Evolutionary conservation across 1,139 yeast genomes (phyloP), one percentile per base, ranked within the genome.

Genomic region (Taphrina deformans): DNA sequence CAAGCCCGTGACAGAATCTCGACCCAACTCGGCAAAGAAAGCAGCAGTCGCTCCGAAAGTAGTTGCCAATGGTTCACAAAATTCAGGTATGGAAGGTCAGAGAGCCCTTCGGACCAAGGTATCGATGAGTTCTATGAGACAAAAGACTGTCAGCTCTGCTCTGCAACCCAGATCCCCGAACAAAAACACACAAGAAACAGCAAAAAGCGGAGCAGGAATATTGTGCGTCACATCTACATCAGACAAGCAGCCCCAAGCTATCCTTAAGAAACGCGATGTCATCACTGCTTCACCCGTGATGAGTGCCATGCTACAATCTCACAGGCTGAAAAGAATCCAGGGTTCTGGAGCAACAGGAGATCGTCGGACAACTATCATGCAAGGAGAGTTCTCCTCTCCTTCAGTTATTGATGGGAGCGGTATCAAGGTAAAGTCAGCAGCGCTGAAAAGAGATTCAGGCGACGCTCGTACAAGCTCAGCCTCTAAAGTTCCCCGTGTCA

Each of bases 281-380:
- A 41, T 59, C 1, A 29, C 41, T 2, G 56, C 55, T 16, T 59
- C 63, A 29, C 63, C 63, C 12, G 51, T 59, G 51, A 50, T 59
- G 56, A 26, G 35, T 5, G 63, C 63, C 24, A 38, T 59, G 55
- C 14, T 59, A 12, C 55, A 31, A 6, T 50, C 56, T 5, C 48
- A 23, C 21, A 44, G n/a, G 21, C 7, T n/a, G 27, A 24, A 44
- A n/a, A 33, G 55, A 21, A 45, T 45, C 7, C 46, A 50, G 6
- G 48, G n/a, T 7, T 27, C 26, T 7, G 27, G n/a, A 21, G 48
- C 18, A 21, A n/a, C 10, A 10, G 27, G 7, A 5, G 26, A n/a
- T 12, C 40, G 23, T 18, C 26, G 61, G 16, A 16, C 41, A 24
- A 31, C 26, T 26, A 23, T n/a, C n/a, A 26, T 27, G n/a, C 31